Base-by-base conservation (phyloP, 805 yeast genomes). In the Candida saitoana region DNA sequence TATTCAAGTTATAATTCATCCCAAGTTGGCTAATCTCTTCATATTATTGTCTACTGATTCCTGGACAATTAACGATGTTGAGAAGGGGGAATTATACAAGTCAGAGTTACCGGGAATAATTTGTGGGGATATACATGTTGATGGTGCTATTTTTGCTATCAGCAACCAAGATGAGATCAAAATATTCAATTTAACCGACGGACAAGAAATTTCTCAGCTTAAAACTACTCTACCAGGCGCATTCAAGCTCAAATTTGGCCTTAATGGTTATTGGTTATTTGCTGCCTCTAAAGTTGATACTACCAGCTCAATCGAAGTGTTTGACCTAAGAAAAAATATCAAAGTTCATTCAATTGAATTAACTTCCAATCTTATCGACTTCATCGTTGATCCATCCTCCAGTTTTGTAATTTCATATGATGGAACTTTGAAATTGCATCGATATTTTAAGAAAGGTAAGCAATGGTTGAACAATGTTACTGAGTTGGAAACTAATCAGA, bases 191-290 rank as follows among this genome's bases (percentile, higher is more conserved):
- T 48, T 76, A 18, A 56, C 73, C 2, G 58, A 62, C 20, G 68
- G 74, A 2, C 50, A 51, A 8, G 46, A 42, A 15, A 41, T 57
- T 15, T 72, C 64, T 7, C 55, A 76, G 3, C 48, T 74, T 18
- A 45, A 46, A 2, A 48, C 57, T 1, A 55, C 51, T n/a, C 48
- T 50, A 27, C 43, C 49, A 1, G 29, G 40, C 1, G 61, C 75
- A 7, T 47, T 57, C 4, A 56, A 62, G n/a, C 42, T 81, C 9
- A 52, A 56, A 33, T 82, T 80, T 60, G 84, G 82, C 2, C 63
- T 67, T 20, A 84, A 84, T 53, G 91, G 91, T 1, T 81, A 78
- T 56, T 80, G 83, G 75, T 54, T 84, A 15, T 55, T 74, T 34
- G 73, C 61, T 2, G 52, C 57, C 7, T 40, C 54, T 3, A 39